Percentiles rank a stretch among this genome's conserved stretches.
Conservation (phyloP, 1,284 basidiomycete genomes). For the Pulveroboletus sp. region DNA sequence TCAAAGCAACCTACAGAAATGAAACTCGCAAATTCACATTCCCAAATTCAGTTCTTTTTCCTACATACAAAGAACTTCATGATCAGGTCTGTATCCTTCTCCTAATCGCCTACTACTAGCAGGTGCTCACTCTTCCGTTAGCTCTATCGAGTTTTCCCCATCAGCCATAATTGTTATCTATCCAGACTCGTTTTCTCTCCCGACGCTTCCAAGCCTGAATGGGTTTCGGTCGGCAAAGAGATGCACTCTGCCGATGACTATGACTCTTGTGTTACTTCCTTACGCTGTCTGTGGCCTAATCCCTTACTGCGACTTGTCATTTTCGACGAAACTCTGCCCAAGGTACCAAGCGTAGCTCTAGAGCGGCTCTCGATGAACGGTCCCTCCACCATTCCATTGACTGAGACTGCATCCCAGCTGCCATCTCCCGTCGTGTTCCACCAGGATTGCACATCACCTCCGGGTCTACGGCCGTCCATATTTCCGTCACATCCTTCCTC, state of each 20-base stretch:
- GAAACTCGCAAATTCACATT: conserved; percentile 50
- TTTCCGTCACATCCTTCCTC: conserved; percentile 8
- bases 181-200: conserved; percentile 66
- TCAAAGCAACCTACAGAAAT: conserved; percentile 51
- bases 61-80: conserved; percentile 40
- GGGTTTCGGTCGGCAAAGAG: conserved; percentile 59
- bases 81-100: conserved; percentile 37
- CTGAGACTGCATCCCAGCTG: not conserved
- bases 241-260: conserved; percentile 59
- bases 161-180: conserved; percentile 55
- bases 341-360: conserved; percentile 25
- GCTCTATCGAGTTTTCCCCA: conserved; percentile 68
- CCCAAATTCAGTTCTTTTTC: conserved; percentile 37
- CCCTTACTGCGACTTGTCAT: conserved; percentile 62
- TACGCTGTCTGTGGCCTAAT: conserved; percentile 49
- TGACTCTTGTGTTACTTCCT: conserved; percentile 43
- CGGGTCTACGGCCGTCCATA: not conserved
- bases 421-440: conserved; percentile 5
- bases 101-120: conserved; percentile 6
- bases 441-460: conserved; percentile 1
- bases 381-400: not conserved
- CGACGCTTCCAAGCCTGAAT: conserved; percentile 43
- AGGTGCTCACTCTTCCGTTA: conserved; percentile 30
- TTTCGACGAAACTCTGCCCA: conserved; percentile 46
- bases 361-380: conserved; percentile 6